Conservation (phyloP, 106 monocot genomes). For the Dendrobium nobile region DNA sequence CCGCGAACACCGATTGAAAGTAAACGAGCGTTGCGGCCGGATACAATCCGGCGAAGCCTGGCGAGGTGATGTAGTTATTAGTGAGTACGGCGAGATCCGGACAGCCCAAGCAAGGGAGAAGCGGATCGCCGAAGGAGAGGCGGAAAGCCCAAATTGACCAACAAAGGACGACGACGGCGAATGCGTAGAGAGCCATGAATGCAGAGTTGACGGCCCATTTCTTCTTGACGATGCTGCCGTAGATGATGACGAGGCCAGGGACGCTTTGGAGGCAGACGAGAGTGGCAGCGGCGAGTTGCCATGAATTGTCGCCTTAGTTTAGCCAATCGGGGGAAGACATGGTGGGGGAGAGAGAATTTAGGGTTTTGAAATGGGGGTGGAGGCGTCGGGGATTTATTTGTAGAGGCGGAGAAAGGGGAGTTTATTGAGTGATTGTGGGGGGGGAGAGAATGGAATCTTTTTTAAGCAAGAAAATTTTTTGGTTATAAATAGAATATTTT, state of each 20-base stretch:
- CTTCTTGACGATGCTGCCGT: conserved; percentile 39
- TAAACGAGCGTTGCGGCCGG: conserved; percentile 63
- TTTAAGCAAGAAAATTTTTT: too few relatives aligned
- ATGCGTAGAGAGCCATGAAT: conserved; percentile 56
- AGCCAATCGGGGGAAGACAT: conserved; percentile 13
- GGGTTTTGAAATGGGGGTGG: too few relatives aligned
- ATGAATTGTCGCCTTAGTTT: conserved; percentile 27
- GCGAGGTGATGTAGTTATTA: neutral
- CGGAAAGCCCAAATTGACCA: conserved; percentile 34
- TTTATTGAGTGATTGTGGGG: too few relatives aligned
- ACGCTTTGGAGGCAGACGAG: conserved; percentile 37
- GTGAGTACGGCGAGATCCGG: neutral
- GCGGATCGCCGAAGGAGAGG: conserved; percentile 36
- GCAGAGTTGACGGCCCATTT: conserved; percentile 50
- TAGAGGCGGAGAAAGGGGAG: too few relatives aligned
- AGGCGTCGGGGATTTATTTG: too few relatives aligned
- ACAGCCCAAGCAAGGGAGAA: conserved; percentile 31
- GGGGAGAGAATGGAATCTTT: too few relatives aligned
- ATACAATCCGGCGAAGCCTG: conserved; percentile 21
- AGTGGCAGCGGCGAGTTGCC: conserved; percentile 18
- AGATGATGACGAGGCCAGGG: conserved; percentile 42
- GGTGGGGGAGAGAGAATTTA: too few relatives aligned
- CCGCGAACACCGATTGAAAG: conserved; percentile 55
- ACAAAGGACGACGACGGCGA: conserved; percentile 27
- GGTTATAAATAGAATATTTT: too few relatives aligned